Percentiles rank a stretch among this genome's conserved stretches.
phyloP scores from a whole-genome alignment of 169 alveolate genomes.

The Theileria orientalis region DNA sequence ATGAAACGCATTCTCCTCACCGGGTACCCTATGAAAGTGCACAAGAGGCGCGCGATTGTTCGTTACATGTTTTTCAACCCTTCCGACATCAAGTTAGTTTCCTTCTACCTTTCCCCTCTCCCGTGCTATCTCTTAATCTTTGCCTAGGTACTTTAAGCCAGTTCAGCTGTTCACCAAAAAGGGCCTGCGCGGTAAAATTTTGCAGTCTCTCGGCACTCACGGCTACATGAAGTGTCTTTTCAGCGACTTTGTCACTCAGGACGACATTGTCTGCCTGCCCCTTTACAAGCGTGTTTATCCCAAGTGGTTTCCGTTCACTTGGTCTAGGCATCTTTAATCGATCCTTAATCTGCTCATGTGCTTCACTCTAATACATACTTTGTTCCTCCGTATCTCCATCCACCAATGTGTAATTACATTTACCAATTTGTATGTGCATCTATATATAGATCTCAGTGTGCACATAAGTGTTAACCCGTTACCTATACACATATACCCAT shows the following conservation, averaged over 20 bases:
- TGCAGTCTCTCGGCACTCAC: conserved; percentile 98
- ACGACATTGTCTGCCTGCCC: conserved; percentile 91
- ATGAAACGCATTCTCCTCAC: conserved; percentile 95
- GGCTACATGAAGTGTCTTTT: conserved; percentile 98
- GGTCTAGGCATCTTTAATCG: conserved; percentile 66
- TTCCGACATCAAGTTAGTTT: conserved; percentile 87
- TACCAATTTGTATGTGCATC: neutral
- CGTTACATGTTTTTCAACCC: conserved; percentile 98
- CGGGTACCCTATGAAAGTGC: conserved; percentile 94
- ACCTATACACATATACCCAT: neutral
- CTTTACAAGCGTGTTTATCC: conserved; percentile 93
- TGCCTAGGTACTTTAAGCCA: conserved; percentile 93
- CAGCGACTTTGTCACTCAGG: conserved; percentile 90
- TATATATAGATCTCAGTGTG: neutral
- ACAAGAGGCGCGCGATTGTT: conserved; percentile 93
- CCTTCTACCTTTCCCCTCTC: neutral
- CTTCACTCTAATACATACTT: neutral
- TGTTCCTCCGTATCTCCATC: neutral
- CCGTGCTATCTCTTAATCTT: neutral
- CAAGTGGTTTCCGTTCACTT: conserved; percentile 78
- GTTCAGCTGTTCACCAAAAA: conserved; percentile 95
- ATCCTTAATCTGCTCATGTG: neutral
- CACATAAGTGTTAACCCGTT: neutral
- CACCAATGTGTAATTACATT: neutral
- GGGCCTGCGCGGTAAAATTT: conserved; percentile 96